Conservation (phyloP, 2,329 filamentous ascomycete genomes). For the Venturia pyrina region DNA sequence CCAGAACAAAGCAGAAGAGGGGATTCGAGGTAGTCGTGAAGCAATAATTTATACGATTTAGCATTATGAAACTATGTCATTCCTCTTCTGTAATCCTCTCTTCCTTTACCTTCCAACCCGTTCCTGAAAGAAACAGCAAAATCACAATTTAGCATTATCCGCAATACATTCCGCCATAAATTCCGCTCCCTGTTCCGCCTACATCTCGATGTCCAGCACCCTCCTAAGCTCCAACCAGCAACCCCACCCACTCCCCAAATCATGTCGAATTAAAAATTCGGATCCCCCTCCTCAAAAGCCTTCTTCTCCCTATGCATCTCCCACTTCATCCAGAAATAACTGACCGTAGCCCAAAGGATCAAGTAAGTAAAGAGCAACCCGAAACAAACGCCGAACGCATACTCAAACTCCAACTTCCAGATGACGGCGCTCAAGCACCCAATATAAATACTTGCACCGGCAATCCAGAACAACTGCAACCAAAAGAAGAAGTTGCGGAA, state of each 20-base stretch:
- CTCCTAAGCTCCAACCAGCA: too few relatives aligned
- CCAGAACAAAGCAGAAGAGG: too few relatives aligned
- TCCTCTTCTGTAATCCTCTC: too few relatives aligned
- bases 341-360: constrained; percentile 18
- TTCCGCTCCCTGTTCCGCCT: neutral
- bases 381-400: constrained; percentile 21
- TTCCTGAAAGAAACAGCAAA: neutral
- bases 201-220: neutral
- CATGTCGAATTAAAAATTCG: neutral
- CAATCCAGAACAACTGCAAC: constrained; percentile 22
- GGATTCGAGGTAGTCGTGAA: neutral
- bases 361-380: constrained; percentile 22
- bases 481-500: constrained; percentile 22
- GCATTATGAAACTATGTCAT: neutral
- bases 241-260: neutral
- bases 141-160: neutral
- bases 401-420: constrained; percentile 21
- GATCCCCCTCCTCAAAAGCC: constrained; percentile 19
- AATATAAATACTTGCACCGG: constrained; percentile 20
- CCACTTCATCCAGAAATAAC: constrained; percentile 17
- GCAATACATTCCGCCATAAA: neutral
- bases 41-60: neutral
- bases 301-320: constrained; percentile 22
- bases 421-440: constrained; percentile 22
- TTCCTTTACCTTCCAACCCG: neutral